phyloP scores from a whole-genome alignment of 768 basidiomycete species.

The Candolleomyces aberdarensis region DNA sequence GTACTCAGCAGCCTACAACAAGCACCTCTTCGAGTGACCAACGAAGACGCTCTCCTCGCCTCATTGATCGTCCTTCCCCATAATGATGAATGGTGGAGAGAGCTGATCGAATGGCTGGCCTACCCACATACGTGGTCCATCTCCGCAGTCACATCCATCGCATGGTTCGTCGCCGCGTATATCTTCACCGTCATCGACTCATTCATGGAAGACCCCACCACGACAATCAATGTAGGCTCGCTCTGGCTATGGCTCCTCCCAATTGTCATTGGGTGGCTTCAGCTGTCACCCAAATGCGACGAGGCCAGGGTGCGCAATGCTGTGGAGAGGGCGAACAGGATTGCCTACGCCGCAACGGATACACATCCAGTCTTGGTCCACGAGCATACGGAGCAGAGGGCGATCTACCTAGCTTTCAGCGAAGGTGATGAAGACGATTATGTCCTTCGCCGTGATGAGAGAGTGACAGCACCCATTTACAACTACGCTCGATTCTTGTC shows the following conservation, averaged over 20 bases:
- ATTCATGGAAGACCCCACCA: constrained; percentile 20
- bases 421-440: constrained; percentile 1
- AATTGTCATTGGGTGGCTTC: constrained; percentile 38
- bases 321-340: constrained; percentile 24
- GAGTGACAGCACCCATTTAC: constrained; percentile 17
- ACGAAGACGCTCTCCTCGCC: constrained; percentile 25
- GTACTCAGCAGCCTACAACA: constrained; percentile 42
- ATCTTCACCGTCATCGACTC: constrained; percentile 34
- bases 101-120: constrained; percentile 25
- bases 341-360: constrained; percentile 18
- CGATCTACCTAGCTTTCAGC: constrained; percentile 1
- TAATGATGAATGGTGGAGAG: constrained; percentile 42
- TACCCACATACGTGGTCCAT: constrained; percentile 33
- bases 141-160: constrained; percentile 36
- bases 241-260: constrained; percentile 44
- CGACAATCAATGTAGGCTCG: constrained; percentile 28
- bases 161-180: constrained; percentile 44
- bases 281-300: constrained; percentile 39
- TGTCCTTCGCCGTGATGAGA: constrained; percentile 9
- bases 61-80: constrained; percentile 11
- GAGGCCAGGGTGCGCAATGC: constrained; percentile 26
- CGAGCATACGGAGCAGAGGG: background rate
- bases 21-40: constrained; percentile 30
- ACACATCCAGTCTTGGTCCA: background rate
- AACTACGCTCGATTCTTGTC: constrained; percentile 20